Evolutionary conservation across 2,329 filamentous ascomycete species (phyloP).

Genomic region (Cercospora sp.): DNA sequence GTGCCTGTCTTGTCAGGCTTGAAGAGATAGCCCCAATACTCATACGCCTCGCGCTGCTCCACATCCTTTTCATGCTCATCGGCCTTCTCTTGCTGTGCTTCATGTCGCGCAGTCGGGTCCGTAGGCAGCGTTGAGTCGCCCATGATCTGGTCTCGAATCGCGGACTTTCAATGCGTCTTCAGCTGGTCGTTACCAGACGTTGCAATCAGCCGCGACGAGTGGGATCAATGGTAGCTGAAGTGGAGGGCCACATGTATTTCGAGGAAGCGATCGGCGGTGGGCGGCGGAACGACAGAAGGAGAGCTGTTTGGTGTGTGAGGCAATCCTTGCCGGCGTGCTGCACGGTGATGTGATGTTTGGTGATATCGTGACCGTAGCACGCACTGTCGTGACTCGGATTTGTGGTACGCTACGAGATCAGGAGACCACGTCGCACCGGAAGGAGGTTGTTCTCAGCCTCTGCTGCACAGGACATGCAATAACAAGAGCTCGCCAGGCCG

Average conservation of each 20-base stretch:
- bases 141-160: constrained; percentile 1
- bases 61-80: constrained; percentile 33
- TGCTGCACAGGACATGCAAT: not conserved
- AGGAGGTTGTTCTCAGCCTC: not conserved
- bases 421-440: not conserved
- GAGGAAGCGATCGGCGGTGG: not conserved
- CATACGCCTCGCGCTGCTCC: constrained; percentile 46
- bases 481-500: not conserved
- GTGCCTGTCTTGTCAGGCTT: constrained; percentile 55
- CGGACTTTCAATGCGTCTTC: not conserved
- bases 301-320: not conserved
- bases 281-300: not conserved
- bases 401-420: not conserved
- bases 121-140: constrained; percentile 2
- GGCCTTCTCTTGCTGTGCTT: constrained; percentile 16
- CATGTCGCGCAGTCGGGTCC: constrained; percentile 12
- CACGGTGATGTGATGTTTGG: constrained; percentile 8
- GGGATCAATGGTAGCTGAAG: not conserved
- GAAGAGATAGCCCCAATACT: constrained; percentile 56
- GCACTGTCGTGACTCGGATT: not conserved
- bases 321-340: constrained; percentile 8
- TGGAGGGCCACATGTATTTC: not conserved
- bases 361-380: not conserved
- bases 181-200: not conserved
- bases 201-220: not conserved